Conservation (phyloP, 805 yeast species). For the Saturnispora gosingensis region DNA sequence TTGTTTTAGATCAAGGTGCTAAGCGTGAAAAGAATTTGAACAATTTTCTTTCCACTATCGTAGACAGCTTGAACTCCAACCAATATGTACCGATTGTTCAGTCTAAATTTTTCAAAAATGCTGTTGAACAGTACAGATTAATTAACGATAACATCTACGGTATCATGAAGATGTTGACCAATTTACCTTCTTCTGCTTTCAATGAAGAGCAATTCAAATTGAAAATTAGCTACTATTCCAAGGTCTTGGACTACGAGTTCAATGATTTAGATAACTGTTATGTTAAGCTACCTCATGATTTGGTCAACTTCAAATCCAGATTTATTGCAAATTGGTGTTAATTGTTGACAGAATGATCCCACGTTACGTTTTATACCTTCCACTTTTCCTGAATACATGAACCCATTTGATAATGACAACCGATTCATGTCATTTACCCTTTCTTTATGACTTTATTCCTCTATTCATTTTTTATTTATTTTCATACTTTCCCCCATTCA, state of each 20-base stretch:
- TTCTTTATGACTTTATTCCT: conserved; percentile 3
- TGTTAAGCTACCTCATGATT: conserved; percentile 26
- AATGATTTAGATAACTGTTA: conserved; percentile 29
- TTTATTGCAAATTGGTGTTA: conserved; percentile 1
- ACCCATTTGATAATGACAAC: not conserved
- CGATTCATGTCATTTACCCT: not conserved
- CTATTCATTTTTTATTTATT: not conserved
- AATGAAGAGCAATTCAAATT: conserved; percentile 10
- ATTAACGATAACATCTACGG: conserved; percentile 29
- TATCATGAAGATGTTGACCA: conserved; percentile 22
- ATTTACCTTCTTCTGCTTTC: conserved; percentile 2
- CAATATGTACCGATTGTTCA: conserved; percentile 15
- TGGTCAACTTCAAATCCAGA: conserved; percentile 20
- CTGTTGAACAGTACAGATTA: conserved; percentile 28
- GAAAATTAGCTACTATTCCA: conserved; percentile 23
- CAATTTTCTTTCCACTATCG: conserved; percentile 24
- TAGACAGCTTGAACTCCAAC: conserved; percentile 21
- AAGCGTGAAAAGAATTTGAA: conserved; percentile 21
- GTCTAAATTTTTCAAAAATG: conserved; percentile 22
- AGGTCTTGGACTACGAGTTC: conserved; percentile 27
- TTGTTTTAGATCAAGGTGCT: conserved; percentile 26
- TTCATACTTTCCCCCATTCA: not conserved
- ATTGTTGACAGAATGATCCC: not conserved
- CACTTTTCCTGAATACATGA: not conserved
- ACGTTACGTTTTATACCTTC: not conserved